Evolutionary conservation across 768 basidiomycete species (phyloP).

Genomic region (Lactifluus hygrophoroides): DNA sequence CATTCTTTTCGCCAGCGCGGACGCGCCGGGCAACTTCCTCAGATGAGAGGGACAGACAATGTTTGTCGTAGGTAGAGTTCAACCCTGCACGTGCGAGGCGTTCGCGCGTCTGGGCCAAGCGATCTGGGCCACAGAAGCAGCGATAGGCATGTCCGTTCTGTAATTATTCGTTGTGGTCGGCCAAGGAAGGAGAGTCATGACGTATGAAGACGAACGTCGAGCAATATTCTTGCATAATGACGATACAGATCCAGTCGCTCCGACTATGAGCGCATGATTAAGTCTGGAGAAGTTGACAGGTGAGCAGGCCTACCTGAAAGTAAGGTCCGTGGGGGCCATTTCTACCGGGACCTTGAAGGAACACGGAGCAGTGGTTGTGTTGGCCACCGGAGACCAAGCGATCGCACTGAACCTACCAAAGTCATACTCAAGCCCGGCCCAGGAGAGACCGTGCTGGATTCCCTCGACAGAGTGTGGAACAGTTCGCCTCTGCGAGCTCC

Average conservation of each 20-base stretch:
- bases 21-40: conserved; percentile 76
- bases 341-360: conserved; percentile 58
- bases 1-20: conserved; percentile 64
- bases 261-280: conserved; percentile 45
- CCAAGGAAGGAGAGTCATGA: not conserved
- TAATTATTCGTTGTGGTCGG: not conserved
- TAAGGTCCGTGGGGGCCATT: conserved; percentile 78
- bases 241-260: conserved; percentile 83
- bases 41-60: conserved; percentile 77
- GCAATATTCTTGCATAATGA: conserved; percentile 58
- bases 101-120: conserved; percentile 58
- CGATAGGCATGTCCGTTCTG: conserved; percentile 88
- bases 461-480: conserved; percentile 82
- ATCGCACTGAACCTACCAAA: conserved; percentile 48
- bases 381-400: not conserved
- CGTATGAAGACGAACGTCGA: conserved; percentile 46
- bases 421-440: conserved; percentile 91
- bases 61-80: conserved; percentile 77
- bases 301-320: conserved; percentile 51
- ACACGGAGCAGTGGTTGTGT: not conserved
- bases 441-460: conserved; percentile 65
- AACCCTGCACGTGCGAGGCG: conserved; percentile 65
- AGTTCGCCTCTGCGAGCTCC: conserved; percentile 49
- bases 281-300: not conserved
- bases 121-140: conserved; percentile 83